phyloP scores from a whole-genome alignment of 2,329 filamentous ascomycete genomes.

The Penicillium sp. region DNA sequence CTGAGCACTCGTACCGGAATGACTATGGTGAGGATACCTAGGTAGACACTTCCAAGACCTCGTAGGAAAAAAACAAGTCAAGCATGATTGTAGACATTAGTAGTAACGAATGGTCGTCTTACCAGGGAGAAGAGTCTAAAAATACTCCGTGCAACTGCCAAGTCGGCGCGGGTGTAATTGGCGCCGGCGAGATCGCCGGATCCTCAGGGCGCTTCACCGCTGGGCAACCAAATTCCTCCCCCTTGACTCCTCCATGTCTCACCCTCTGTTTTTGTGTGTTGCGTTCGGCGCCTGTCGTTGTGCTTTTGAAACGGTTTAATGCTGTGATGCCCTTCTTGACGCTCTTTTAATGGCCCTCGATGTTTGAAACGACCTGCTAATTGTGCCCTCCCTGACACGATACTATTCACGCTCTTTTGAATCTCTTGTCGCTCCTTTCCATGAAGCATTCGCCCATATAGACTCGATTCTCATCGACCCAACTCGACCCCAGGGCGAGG shows the following conservation, averaged over 20 bases:
- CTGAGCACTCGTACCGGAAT: too few relatives aligned
- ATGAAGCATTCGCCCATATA: constrained; percentile 11
- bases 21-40: too few relatives aligned
- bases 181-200: too few relatives aligned
- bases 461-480: constrained; percentile 18
- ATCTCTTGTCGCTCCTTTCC: constrained; percentile 31
- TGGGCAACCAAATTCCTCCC: constrained; percentile 30
- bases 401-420: constrained; percentile 23
- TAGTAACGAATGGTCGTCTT: too few relatives aligned
- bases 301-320: constrained; percentile 25
- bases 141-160: too few relatives aligned
- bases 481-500: constrained; percentile 22
- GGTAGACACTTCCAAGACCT: too few relatives aligned
- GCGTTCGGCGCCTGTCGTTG: constrained; percentile 29
- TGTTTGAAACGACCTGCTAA: constrained; percentile 24
- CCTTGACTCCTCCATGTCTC: constrained; percentile 19
- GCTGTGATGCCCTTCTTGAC: constrained; percentile 27
- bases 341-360: constrained; percentile 33
- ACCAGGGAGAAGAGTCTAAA: too few relatives aligned
- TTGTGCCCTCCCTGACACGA: constrained; percentile 6
- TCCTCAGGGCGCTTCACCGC: constrained; percentile 29
- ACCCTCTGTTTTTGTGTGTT: constrained; percentile 10
- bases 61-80: too few relatives aligned
- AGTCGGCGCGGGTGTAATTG: too few relatives aligned
- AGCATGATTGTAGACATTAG: too few relatives aligned